Evolutionary conservation across 192 early-diverging fungal species (phyloP).

Genomic region (Linnemannia schmuckeri): DNA sequence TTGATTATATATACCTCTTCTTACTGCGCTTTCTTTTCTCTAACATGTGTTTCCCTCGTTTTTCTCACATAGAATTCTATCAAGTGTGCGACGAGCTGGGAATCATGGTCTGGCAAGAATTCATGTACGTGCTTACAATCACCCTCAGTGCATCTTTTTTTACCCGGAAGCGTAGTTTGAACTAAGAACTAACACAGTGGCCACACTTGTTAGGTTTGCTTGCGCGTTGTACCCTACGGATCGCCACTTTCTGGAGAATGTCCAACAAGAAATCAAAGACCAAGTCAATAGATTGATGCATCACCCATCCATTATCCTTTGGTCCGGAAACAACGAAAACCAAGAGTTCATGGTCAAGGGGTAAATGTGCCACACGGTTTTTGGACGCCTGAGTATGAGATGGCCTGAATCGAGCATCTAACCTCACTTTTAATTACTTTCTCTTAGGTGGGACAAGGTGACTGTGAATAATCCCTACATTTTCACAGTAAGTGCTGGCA

Average conservation of each 20-base stretch:
- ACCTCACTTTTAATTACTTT: neutral
- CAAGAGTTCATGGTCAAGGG: slow-evolving; percentile 61
- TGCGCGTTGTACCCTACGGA: slow-evolving; percentile 67
- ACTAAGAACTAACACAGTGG: too few species aligned
- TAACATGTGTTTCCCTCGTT: neutral
- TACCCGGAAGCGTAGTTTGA: too few species aligned
- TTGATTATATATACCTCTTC: neutral
- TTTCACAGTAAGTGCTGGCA: slow-evolving; percentile 22
- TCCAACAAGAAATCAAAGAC: slow-evolving; percentile 56
- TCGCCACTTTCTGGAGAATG: slow-evolving; percentile 55
- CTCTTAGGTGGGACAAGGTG: slow-evolving; percentile 32
- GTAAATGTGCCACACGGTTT: slow-evolving; percentile 8
- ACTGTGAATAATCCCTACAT: slow-evolving; percentile 28
- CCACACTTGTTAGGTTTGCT: slow-evolving; percentile 56
- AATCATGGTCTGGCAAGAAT: slow-evolving; percentile 74
- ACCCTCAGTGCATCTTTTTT: neutral
- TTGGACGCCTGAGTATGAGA: too few species aligned
- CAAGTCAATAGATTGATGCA: slow-evolving; percentile 58
- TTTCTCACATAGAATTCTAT: slow-evolving; percentile 57
- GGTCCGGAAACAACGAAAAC: slow-evolving; percentile 73
- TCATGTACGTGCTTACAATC: slow-evolving; percentile 51
- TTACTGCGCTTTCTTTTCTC: neutral
- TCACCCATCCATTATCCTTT: slow-evolving; percentile 67
- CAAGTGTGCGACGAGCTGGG: slow-evolving; percentile 65
- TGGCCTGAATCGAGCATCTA: neutral